Evolutionary conservation across 225 moss, liverwort and hornwort genomes (phyloP).

Genomic region (Lunularia cruciata): DNA sequence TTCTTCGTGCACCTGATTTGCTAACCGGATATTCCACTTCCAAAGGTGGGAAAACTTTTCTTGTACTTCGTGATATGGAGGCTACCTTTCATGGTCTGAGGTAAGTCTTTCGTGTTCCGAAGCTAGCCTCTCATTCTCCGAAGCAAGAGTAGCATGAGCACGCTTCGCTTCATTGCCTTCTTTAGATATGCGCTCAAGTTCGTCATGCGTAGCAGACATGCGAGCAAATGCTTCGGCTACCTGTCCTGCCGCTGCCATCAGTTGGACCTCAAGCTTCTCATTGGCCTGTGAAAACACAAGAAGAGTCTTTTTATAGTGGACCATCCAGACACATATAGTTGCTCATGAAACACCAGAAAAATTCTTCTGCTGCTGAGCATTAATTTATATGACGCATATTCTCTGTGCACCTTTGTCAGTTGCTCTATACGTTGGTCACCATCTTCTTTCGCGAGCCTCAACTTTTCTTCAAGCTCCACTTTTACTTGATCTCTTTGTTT

Average conservation of each 20-base stretch:
- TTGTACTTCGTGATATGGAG: neutral
- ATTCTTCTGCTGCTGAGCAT: too few relatives aligned
- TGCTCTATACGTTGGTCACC: constrained; percentile 28
- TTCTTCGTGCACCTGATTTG: too few relatives aligned
- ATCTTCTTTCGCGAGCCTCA: constrained; percentile 33
- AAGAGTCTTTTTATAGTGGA: too few relatives aligned
- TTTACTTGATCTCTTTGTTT: constrained; percentile 35
- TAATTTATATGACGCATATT: too few relatives aligned
- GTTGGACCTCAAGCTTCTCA: constrained; percentile 40
- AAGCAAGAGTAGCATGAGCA: constrained; percentile 23
- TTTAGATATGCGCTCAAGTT: constrained; percentile 40
- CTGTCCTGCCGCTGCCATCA: constrained; percentile 39
- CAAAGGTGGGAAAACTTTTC: neutral
- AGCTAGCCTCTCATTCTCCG: constrained; percentile 27
- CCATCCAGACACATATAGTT: too few relatives aligned
- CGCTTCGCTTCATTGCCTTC: constrained; percentile 34
- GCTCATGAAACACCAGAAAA: too few relatives aligned
- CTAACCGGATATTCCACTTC: too few relatives aligned
- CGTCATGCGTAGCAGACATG: constrained; percentile 36
- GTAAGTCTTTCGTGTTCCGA: constrained; percentile 16
- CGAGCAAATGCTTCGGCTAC: constrained; percentile 36
- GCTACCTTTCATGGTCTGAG: constrained; percentile 19
- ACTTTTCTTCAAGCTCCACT: constrained; percentile 33
- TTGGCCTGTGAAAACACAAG: constrained; percentile 21
- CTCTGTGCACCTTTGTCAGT: constrained; percentile 31